Evolutionary conservation across 305 asterid species (phyloP).

Genomic region (Plantago coronopus): DNA sequence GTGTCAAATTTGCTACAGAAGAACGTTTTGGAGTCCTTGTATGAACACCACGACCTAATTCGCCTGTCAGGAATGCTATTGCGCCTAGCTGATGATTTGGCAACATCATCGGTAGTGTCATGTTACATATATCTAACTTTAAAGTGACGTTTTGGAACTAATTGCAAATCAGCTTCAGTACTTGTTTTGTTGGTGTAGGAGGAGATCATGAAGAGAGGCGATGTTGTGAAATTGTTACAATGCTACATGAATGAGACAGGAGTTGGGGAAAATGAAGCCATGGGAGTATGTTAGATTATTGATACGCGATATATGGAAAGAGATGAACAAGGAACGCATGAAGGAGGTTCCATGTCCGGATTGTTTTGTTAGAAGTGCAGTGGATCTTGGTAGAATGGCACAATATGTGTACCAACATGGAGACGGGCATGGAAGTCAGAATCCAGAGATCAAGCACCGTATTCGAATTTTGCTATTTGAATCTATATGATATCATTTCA

Average conservation of each 20-base stretch:
- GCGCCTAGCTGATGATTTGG: constrained; percentile 35
- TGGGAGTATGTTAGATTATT: constrained; percentile 12
- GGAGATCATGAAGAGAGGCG: constrained; percentile 41
- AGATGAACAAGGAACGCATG: constrained; percentile 24
- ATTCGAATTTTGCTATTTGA: no score
- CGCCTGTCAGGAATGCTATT: constrained; percentile 23
- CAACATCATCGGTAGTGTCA: constrained; percentile 21
- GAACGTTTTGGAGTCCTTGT: constrained; percentile 22
- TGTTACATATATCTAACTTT: no score
- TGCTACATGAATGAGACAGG: constrained; percentile 33
- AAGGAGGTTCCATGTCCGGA: background rate
- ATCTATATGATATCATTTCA: no score
- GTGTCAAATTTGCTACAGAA: constrained; percentile 20
- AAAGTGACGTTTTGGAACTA: no score
- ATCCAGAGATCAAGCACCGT: no score
- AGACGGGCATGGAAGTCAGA: constrained; percentile 10
- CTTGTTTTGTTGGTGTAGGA: constrained; percentile 18
- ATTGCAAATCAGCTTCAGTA: no score
- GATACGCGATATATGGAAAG: constrained; percentile 28
- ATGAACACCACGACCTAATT: constrained; percentile 25
- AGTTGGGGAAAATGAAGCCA: constrained; percentile 27
- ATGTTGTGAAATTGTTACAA: constrained; percentile 30
- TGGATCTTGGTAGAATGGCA: constrained; percentile 9
- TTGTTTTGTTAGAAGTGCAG: background rate
- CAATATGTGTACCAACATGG: constrained; percentile 21